Base-by-base conservation (phyloP, 2,329 filamentous ascomycete genomes). In the Penicillium brasilianum region DNA sequence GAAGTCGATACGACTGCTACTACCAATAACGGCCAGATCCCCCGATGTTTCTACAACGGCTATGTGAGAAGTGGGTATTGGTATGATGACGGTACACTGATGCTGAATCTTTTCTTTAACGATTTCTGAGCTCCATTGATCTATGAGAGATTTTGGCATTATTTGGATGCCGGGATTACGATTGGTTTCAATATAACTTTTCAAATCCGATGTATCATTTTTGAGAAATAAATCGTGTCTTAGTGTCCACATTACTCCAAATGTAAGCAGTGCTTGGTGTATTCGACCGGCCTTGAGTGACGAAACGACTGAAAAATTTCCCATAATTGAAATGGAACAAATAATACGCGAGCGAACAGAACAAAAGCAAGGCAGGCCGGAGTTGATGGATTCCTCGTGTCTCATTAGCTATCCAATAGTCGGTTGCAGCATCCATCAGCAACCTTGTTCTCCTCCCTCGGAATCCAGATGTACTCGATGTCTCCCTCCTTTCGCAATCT, bases 371-470 rank as follows among this genome's bases (percentile, higher is more conserved):
- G 5, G n/a, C n/a, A n/a, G n/a, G n/a, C n/a, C n/a, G n/a, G n/a
- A n/a, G n/a, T n/a, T n/a, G 6, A 16, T n/a, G 4, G 3, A 8
- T 37, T 1, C 36, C 14, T n/a, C 14, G 36, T 11, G 13, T 46
- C 43, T 51, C 37, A 62, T 69, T 52, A 55, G 65, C 36, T 3
- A 18, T 51, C 48, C 48, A 51, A 2, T 1, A 13, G 11, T 18
- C 36, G 30, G 10, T 51, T 51, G 25, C 48, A 51, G 6, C 22
- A 10, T 37, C n/a, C 2, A 25, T 52, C 49, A 1, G 49, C 49
- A 34, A 52, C 2, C 49, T 37, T 7, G 4, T 52, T 52, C 18
- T 34, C 9, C 32, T 52, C 34, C 9, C 49, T 22, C 18, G 49
- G 34, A 36, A 52, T 52, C 49, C 49, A 52, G 30, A 52, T 20